Conservation (phyloP, 352 stramenopile genomes). For the Globisporangium barbulae region DNA sequence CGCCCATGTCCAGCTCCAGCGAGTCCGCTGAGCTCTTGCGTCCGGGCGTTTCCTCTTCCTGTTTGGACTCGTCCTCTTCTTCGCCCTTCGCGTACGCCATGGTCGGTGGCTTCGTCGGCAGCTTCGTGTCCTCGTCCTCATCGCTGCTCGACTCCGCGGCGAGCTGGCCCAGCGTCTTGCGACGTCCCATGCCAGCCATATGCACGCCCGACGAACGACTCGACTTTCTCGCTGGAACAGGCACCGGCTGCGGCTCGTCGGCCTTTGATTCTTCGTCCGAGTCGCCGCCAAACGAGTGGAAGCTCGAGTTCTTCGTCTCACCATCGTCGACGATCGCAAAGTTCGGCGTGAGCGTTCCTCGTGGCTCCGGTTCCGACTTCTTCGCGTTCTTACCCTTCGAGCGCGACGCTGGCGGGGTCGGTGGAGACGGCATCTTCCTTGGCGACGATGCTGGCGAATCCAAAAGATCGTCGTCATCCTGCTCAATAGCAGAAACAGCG, state of each 20-base stretch:
- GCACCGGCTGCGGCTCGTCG: constrained; percentile 58
- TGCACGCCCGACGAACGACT: constrained; percentile 37
- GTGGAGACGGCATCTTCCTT: constrained; percentile 21
- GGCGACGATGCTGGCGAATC: constrained; percentile 19
- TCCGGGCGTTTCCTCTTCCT: constrained; percentile 18
- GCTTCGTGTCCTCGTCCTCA: constrained; percentile 49
- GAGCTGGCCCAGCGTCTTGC: constrained; percentile 67
- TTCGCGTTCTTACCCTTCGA: constrained; percentile 10
- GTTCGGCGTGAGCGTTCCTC: constrained; percentile 47
- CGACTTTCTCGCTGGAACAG: constrained; percentile 32
- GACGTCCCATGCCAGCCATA: constrained; percentile 58
- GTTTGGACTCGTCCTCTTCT: constrained; percentile 40
- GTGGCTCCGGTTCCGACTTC: constrained; percentile 2
- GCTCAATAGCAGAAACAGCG: neutral
- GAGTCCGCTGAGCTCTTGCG: constrained; percentile 79
- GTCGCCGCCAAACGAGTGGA: constrained; percentile 80
- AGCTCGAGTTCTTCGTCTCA: constrained; percentile 67
- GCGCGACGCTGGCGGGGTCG: constrained; percentile 19
- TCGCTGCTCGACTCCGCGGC: constrained; percentile 82
- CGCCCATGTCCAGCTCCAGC: constrained; percentile 73
- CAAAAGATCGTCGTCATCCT: constrained; percentile 11
- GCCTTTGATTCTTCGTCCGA: constrained; percentile 81
- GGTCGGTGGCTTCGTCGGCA: constrained; percentile 52
- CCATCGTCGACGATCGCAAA: constrained; percentile 62
- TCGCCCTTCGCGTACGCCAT: constrained; percentile 30